phyloP scores from a whole-genome alignment of 2,329 filamentous ascomycete species.

The Pestalotiopsis sp. region DNA sequence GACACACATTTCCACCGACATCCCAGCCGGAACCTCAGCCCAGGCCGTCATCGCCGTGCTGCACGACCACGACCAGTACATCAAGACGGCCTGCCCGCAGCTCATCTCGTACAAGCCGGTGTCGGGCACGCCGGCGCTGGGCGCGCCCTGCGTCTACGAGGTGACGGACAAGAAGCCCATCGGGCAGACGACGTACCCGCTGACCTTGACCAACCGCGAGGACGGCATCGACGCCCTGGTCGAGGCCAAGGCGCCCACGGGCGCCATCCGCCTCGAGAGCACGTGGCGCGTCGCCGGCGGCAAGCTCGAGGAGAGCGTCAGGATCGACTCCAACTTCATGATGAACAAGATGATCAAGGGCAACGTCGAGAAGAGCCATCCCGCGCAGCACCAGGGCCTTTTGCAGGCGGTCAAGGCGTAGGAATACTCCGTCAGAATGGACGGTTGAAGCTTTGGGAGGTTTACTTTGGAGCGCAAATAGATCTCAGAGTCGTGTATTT shows the following conservation, averaged over 20 bases:
- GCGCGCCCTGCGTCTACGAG: conserved; percentile 25
- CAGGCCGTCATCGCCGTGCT: conserved; percentile 26
- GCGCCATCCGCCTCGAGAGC: conserved; percentile 20
- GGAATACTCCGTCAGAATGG: no score
- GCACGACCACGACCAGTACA: conserved; percentile 51
- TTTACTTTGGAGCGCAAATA: no score
- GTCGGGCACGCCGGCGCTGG: conserved; percentile 15
- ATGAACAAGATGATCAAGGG: conserved; percentile 30
- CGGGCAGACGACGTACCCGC: conserved; percentile 32
- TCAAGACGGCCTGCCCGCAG: conserved; percentile 27
- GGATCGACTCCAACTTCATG: conserved; percentile 30
- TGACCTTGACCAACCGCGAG: conserved; percentile 28
- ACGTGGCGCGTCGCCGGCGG: conserved; percentile 17
- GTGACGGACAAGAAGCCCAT: conserved; percentile 40
- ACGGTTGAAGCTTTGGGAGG: neutral
- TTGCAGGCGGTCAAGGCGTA: conserved; percentile 10
- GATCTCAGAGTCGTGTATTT: no score
- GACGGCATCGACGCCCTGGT: conserved; percentile 28
- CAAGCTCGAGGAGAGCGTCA: conserved; percentile 26
- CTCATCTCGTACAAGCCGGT: conserved; percentile 23
- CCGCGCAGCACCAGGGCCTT: conserved; percentile 24
- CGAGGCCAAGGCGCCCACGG: conserved; percentile 28
- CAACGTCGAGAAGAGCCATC: conserved; percentile 31
- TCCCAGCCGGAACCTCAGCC: conserved; percentile 26
- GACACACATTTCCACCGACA: conserved; percentile 43